These are phyloP conservation scores for Flaveria brownii DNA, from an alignment of 129 eudicot species.

Conservation along the genomic window DNA sequence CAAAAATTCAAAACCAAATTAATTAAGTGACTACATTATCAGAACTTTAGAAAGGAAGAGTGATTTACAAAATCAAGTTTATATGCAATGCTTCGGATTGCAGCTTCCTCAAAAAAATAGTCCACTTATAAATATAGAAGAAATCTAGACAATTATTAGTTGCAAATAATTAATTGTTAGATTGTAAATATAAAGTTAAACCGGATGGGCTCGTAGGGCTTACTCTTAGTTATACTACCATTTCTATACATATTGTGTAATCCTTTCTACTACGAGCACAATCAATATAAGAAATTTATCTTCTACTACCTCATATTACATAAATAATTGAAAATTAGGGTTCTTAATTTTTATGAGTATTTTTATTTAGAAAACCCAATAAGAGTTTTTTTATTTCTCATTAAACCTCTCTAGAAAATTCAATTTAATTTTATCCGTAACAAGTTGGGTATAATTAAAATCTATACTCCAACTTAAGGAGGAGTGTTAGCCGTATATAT, in stretches of 20 bases:
- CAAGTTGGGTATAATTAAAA: too few species aligned
- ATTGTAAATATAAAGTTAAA: not conserved
- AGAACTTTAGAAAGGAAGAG: not conserved
- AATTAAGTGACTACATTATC: constrained; percentile 1
- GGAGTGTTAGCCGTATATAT: too few species aligned
- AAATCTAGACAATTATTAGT: not conserved
- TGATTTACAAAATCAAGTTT: not conserved
- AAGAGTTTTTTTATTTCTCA: too few species aligned
- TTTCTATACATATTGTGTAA: not conserved
- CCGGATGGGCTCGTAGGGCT: not conserved
- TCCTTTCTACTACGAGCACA: not conserved
- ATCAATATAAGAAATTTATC: not conserved
- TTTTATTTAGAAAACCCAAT: too few species aligned
- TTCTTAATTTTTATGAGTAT: too few species aligned
- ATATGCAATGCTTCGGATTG: constrained; percentile 9
- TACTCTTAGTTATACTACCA: not conserved
- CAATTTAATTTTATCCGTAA: too few species aligned
- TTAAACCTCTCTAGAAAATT: too few species aligned
- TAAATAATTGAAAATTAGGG: too few species aligned
- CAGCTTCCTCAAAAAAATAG: not conserved
- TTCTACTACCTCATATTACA: too few species aligned
- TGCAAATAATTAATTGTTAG: not conserved
- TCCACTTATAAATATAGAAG: not conserved
- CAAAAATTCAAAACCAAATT: not conserved
- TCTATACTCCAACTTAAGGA: too few species aligned